A percentile compares a stretch with the other conserved stretches of the same genome.
phyloP scores from a whole-genome alignment of 2,329 filamentous ascomycete genomes.

The Fusarium continuum region DNA sequence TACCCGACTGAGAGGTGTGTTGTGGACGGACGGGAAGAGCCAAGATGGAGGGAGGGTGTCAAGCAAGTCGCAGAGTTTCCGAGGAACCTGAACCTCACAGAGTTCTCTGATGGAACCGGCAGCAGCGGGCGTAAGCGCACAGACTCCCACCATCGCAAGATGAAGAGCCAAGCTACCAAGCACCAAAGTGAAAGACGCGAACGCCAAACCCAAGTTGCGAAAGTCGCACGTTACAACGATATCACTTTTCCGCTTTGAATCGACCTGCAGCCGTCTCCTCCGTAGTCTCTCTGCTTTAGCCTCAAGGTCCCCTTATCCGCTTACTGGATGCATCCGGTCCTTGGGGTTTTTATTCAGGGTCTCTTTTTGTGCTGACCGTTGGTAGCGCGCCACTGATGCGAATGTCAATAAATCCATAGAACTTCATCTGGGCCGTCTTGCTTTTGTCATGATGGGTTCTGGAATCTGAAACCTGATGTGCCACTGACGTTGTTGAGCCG shows the following conservation, averaged over 20 bases:
- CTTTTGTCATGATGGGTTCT: background rate
- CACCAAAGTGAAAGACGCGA: background rate
- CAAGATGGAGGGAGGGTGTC: conserved; percentile 8
- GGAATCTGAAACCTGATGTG: conserved; percentile 16
- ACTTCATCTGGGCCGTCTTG: background rate
- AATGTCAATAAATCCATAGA: background rate
- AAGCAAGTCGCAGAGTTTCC: conserved; percentile 9
- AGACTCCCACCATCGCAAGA: conserved; percentile 32
- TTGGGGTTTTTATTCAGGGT: conserved; percentile 26
- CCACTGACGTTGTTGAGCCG: conserved; percentile 37
- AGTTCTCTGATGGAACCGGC: conserved; percentile 16
- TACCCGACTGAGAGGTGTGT: background rate
- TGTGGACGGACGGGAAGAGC: conserved; percentile 16
- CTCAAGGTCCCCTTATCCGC: conserved; percentile 18
- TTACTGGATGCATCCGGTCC: conserved; percentile 28
- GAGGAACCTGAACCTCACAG: conserved; percentile 2
- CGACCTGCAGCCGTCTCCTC: conserved; percentile 25
- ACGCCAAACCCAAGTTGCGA: conserved; percentile 18
- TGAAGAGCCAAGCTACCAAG: conserved; percentile 11
- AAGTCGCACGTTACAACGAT: conserved; percentile 30
- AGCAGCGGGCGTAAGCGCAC: conserved; percentile 29
- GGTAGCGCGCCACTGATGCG: conserved; percentile 11
- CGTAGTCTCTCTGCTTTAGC: conserved; percentile 33
- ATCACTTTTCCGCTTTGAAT: conserved; percentile 20
- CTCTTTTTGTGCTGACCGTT: conserved; percentile 1